Base-by-base conservation (phyloP, 2,329 filamentous ascomycete species). In the Xylariaceae sp. region DNA sequence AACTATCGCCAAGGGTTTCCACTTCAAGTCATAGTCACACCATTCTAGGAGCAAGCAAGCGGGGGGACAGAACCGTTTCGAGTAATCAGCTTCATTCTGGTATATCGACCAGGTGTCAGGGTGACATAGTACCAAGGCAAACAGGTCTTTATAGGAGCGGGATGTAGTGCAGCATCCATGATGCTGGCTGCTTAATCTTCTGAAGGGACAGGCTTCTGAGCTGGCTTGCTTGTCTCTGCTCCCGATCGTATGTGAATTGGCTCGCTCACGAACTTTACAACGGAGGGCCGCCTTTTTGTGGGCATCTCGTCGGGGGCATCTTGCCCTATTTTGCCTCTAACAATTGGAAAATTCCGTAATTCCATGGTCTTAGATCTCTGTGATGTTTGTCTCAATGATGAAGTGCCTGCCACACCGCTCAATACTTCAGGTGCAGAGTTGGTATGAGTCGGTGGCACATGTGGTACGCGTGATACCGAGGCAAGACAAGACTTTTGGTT, bases 11-110 rank as follows among this genome's bases (percentile, higher is more conserved):
- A 6, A 17, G 35, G 7, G 4, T 3, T 56, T 17, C 53, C 13
- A 34, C 2, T 23, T 55, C 34, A 37, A 39, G 17, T 30, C n/a
- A 18, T 54, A 49, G 17, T 35, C 51, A 11, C 64, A 65, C 15
- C 59, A 58, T 5, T 63, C 59, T 1, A 62, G 61, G 13, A 60
- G 35, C 34, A 64, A 58, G 23, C 67, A 72, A 9, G 49, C 48
- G 5, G 61, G 44, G 3, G 66, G 68, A 50, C 69, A 70, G 48
- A 71, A 71, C 3, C 68, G 68, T 42, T 71, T 67, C 23, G 68
- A 70, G 48, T 71, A 57, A 4, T 69, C 68, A 4, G 69, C 69
- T 34, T 71, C 69, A 17, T 69, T 68, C 35, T 63, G 65, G 11
- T 61, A 62, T n/a, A 61, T 58, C 7, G 68, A 57, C 69, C 64